Conservation (phyloP, 1,284 basidiomycete species). For the Mycena sp. region DNA sequence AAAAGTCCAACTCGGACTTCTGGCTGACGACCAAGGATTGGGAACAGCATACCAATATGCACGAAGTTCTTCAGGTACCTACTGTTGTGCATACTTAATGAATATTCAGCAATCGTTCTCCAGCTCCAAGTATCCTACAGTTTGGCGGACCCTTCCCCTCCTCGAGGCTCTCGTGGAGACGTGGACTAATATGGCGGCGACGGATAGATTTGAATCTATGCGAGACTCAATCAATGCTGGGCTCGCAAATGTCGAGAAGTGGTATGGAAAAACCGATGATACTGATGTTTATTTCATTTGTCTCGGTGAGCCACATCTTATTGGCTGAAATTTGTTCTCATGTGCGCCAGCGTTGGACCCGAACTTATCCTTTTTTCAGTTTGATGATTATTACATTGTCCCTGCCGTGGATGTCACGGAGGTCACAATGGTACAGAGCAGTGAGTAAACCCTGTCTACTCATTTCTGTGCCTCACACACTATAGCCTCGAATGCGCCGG, state of each 20-base stretch:
- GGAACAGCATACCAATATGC: conserved; percentile 29
- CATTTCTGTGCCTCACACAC: too few species aligned
- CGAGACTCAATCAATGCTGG: conserved; percentile 34
- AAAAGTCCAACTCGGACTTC: conserved; percentile 30
- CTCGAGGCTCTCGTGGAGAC: conserved; percentile 5
- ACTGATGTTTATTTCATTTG: too few species aligned
- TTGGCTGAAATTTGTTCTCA: neutral
- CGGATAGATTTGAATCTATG: conserved; percentile 29
- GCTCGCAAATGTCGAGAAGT: conserved; percentile 39
- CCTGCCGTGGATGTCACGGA: neutral
- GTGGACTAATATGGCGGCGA: conserved; percentile 36
- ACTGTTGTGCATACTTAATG: neutral
- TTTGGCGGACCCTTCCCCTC: too few species aligned
- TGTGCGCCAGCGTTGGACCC: conserved; percentile 4
- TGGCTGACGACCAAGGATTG: conserved; percentile 31
- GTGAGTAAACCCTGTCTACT: neutral
- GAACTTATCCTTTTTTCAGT: conserved; percentile 1
- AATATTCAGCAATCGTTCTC: neutral
- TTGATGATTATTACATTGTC: conserved; percentile 7
- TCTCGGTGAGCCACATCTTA: too few species aligned
- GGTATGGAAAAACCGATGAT: conserved; percentile 38
- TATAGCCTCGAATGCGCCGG: too few species aligned
- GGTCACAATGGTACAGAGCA: neutral
- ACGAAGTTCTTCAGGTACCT: conserved; percentile 36
- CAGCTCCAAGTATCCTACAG: too few species aligned